A percentile compares a stretch with the other conserved stretches of the same genome.
phyloP scores from a whole-genome alignment of 371 early-diverging fungal genomes.

The Mortierella sp. region DNA sequence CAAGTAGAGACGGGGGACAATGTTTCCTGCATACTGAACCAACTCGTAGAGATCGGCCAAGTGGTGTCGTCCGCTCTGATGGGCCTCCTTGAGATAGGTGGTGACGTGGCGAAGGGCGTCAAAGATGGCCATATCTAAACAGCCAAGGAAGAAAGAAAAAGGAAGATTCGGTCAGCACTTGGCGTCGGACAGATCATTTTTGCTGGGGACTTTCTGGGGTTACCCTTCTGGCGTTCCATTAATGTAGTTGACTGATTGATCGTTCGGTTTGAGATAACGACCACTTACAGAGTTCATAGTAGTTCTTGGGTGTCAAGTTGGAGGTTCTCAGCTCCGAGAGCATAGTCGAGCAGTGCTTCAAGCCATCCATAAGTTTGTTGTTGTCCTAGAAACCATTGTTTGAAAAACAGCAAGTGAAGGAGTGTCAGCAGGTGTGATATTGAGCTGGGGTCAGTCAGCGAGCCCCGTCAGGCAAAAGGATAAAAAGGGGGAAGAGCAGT shows the following conservation, averaged over 20 bases:
- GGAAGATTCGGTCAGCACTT: background rate
- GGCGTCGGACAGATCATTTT: background rate
- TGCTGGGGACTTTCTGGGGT: background rate
- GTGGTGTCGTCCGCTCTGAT: conserved; percentile 86
- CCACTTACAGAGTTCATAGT: conserved; percentile 95
- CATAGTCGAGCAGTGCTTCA: conserved; percentile 97
- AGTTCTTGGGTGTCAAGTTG: conserved; percentile 93
- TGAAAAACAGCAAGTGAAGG: background rate
- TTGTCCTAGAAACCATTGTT: conserved; percentile 71
- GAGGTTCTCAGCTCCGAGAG: conserved; percentile 94
- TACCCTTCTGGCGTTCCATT: background rate
- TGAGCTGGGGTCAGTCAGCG: background rate
- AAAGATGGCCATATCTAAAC: conserved; percentile 94
- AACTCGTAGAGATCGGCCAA: conserved; percentile 96
- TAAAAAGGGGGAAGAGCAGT: background rate
- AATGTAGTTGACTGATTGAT: background rate
- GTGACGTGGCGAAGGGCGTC: conserved; percentile 93
- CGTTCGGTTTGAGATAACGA: background rate
- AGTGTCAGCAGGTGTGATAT: conserved; percentile 21
- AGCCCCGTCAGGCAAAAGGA: background rate
- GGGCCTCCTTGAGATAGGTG: conserved; percentile 88
- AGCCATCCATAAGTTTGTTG: conserved; percentile 93
- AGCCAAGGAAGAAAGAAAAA: conserved; percentile 13
- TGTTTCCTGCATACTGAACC: conserved; percentile 97
- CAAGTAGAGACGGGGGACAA: conserved; percentile 96